Evolutionary conservation across 2,329 filamentous ascomycete genomes (phyloP).

Genomic region (Alternaria brassicae): DNA sequence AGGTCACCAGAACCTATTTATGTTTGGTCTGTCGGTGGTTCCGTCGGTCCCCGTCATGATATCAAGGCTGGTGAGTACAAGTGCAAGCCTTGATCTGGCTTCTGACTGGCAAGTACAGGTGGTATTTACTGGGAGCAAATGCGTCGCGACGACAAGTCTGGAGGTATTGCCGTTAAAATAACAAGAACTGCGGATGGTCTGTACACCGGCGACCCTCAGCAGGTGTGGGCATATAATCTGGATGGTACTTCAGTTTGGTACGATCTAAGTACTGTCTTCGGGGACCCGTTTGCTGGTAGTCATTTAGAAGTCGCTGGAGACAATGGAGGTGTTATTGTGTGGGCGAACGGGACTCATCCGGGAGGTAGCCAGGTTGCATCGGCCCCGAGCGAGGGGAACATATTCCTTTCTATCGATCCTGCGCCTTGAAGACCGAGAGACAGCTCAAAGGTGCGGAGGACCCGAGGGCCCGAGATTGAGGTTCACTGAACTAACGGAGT

Average conservation of each 20-base stretch:
- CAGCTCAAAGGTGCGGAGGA: background rate
- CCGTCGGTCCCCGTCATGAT: constrained; percentile 22
- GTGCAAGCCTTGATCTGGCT: background rate
- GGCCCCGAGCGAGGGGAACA: constrained; percentile 25
- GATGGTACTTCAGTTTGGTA: constrained; percentile 35
- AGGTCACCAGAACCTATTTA: constrained; percentile 30
- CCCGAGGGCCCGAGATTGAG: background rate
- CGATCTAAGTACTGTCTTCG: constrained; percentile 35
- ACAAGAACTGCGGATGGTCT: constrained; percentile 31
- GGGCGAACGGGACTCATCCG: constrained; percentile 32
- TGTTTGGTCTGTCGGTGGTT: constrained; percentile 34
- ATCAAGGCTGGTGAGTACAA: constrained; percentile 21
- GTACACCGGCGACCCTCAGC: constrained; percentile 26
- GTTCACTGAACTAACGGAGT: background rate
- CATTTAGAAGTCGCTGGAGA: constrained; percentile 28
- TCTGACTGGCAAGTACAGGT: constrained; percentile 16
- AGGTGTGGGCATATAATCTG: constrained; percentile 36
- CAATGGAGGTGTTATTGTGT: constrained; percentile 30
- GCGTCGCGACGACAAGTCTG: constrained; percentile 25
- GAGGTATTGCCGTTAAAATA: constrained; percentile 41
- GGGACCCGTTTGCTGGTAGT: constrained; percentile 39
- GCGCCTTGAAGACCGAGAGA: background rate
- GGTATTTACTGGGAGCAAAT: constrained; percentile 27
- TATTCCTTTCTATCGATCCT: constrained; percentile 30
- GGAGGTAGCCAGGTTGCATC: constrained; percentile 34